These are phyloP conservation scores for Penicillium sp. DNA, from an alignment of 2,329 filamentous ascomycete genomes.

Conservation along the genomic window DNA sequence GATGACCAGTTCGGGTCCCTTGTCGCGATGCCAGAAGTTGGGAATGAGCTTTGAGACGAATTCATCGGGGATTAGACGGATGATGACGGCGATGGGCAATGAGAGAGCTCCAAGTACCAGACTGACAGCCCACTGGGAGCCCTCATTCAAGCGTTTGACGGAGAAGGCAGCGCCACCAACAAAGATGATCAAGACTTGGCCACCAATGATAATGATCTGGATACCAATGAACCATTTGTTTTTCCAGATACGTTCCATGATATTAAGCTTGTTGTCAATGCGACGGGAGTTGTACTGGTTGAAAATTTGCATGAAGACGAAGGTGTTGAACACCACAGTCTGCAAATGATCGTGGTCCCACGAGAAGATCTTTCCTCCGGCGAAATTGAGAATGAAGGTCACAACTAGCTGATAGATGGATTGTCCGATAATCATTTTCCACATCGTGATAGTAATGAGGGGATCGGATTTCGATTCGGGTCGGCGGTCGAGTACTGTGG, in stretches of 20 bases:
- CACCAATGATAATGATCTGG: conserved; percentile 64
- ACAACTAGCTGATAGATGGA: conserved; percentile 45
- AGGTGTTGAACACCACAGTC: conserved; percentile 48
- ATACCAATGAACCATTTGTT: conserved; percentile 59
- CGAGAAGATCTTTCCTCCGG: conserved; percentile 37
- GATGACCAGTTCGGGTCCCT: conserved; percentile 44
- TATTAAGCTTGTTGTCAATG: conserved; percentile 47
- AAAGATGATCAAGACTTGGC: conserved; percentile 71
- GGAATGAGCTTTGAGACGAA: conserved; percentile 49
- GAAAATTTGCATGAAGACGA: conserved; percentile 50
- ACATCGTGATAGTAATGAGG: conserved; percentile 49
- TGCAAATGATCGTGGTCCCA: conserved; percentile 32
- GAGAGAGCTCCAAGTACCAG: conserved; percentile 66
- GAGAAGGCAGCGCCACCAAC: conserved; percentile 68
- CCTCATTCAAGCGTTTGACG: conserved; percentile 58
- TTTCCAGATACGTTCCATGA: conserved; percentile 44
- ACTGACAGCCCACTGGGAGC: conserved; percentile 67
- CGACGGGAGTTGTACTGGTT: conserved; percentile 53
- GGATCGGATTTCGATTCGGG: conserved; percentile 48
- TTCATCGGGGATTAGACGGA: conserved; percentile 61
- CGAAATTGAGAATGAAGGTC: conserved; percentile 49
- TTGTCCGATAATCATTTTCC: conserved; percentile 49
- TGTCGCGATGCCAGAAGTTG: conserved; percentile 37
- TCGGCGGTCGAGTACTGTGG: conserved; percentile 56
- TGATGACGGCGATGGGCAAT: conserved; percentile 63